Percentiles rank a stretch among this genome's conserved stretches.
phyloP scores from a whole-genome alignment of 768 basidiomycete species.

The Sarcodon sp. region DNA sequence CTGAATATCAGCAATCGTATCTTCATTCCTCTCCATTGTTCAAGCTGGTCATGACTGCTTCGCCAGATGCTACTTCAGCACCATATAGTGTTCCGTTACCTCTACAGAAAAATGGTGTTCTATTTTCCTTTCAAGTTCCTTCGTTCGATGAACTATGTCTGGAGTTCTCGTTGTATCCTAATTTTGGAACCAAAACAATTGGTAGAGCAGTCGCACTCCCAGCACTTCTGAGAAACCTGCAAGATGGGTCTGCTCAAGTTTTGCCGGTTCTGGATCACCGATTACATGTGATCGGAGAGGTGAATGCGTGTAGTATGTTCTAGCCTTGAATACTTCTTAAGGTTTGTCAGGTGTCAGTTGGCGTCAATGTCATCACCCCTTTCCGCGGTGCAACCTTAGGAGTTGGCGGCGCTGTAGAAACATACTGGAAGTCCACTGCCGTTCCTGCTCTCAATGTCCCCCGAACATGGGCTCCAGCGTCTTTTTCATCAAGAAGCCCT shows the following conservation, averaged over 20 bases:
- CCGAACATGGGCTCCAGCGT: slow-evolving; percentile 9
- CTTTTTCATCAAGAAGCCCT: slow-evolving; percentile 11
- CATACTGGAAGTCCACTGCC: slow-evolving; percentile 93
- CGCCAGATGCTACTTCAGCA: slow-evolving; percentile 70
- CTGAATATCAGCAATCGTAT: slow-evolving; percentile 52
- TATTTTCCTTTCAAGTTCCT: slow-evolving; percentile 81
- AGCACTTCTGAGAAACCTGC: slow-evolving; percentile 47
- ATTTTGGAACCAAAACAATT: slow-evolving; percentile 94
- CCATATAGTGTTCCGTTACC: slow-evolving; percentile 88
- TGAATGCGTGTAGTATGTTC: slow-evolving; percentile 17
- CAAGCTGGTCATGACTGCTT: slow-evolving; percentile 91
- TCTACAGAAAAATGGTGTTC: slow-evolving; percentile 52
- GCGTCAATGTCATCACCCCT: slow-evolving; percentile 73
- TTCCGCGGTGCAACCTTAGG: slow-evolving; percentile 90
- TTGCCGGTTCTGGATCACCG: slow-evolving; percentile 87
- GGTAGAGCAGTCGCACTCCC: slow-evolving; percentile 85
- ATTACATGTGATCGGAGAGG: slow-evolving; percentile 90
- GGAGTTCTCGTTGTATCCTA: slow-evolving; percentile 93
- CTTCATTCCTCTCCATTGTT: slow-evolving; percentile 69
- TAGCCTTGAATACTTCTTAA: slow-evolving; percentile 1
- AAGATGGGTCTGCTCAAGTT: slow-evolving; percentile 38
- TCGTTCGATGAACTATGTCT: slow-evolving; percentile 61
- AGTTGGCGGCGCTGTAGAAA: slow-evolving; percentile 91
- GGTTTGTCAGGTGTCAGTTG: slow-evolving; percentile 63
- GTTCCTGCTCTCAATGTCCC: slow-evolving; percentile 15